Evolutionary conservation across 768 basidiomycete genomes (phyloP).

Genomic region (Mycena sanguinolenta): DNA sequence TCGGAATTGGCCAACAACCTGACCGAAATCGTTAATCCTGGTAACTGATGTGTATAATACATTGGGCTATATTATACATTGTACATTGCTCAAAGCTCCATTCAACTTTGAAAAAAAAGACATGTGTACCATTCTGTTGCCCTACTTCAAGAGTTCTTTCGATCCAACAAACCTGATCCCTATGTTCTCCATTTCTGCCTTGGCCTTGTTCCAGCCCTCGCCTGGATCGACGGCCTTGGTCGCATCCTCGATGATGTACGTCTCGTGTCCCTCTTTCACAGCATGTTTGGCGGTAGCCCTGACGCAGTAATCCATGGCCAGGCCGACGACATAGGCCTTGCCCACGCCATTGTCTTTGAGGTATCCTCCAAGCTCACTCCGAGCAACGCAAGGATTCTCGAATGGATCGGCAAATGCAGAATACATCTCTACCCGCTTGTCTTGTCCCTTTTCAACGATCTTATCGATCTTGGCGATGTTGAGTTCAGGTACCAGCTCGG

Average conservation of each 20-base stretch:
- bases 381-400: conserved; percentile 37
- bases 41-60: too few relatives aligned
- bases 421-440: conserved; percentile 72
- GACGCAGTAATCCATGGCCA: conserved; percentile 81
- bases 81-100: too few relatives aligned
- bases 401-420: conserved; percentile 73
- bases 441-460: conserved; percentile 58
- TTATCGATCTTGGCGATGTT: conserved; percentile 40
- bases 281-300: conserved; percentile 60
- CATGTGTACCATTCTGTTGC: too few relatives aligned
- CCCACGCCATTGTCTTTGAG: conserved; percentile 53
- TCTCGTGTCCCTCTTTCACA: conserved; percentile 51
- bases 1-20: too few relatives aligned
- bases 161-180: conserved; percentile 30
- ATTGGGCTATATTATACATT: too few relatives aligned
- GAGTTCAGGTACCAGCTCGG: conserved; percentile 63
- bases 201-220: conserved; percentile 30
- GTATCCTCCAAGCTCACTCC: conserved; percentile 33
- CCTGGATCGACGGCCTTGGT: conserved; percentile 43
- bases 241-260: conserved; percentile 40
- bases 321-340: conserved; percentile 66
- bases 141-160: not conserved
- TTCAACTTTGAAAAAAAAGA: too few relatives aligned
- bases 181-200: conserved; percentile 33
- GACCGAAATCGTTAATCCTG: too few relatives aligned